Evolutionary conservation across 345 rosid species (phyloP).

Genomic region (Xanthoceras sorbifolium): DNA sequence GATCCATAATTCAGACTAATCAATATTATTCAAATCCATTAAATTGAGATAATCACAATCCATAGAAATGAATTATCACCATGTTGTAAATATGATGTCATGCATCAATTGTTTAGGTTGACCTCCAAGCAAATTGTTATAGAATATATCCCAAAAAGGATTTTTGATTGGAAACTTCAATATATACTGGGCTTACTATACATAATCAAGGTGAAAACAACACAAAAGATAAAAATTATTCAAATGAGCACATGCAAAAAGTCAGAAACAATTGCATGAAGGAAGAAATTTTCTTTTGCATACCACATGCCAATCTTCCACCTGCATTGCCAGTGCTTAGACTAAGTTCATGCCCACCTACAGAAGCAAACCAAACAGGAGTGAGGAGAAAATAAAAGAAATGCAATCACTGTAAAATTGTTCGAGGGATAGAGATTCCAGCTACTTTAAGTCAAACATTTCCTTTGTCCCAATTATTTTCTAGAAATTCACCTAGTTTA

Average conservation of each 20-base stretch:
- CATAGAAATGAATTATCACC: neutral
- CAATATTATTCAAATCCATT: neutral
- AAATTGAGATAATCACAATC: neutral
- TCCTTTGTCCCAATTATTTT: neutral
- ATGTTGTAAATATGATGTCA: neutral
- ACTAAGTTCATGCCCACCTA: slow-evolving; percentile 98
- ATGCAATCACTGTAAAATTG: neutral
- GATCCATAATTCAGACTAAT: neutral
- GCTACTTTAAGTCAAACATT: neutral
- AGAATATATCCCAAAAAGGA: neutral
- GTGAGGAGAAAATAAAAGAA: slow-evolving; percentile 14
- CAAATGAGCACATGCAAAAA: neutral
- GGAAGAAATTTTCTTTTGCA: slow-evolving; percentile 15
- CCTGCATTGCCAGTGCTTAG: slow-evolving; percentile 96
- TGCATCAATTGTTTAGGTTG: neutral
- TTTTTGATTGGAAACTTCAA: neutral
- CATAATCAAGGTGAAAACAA: slow-evolving; percentile 2
- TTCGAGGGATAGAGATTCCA: neutral
- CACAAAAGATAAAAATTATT: neutral
- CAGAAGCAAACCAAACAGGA: slow-evolving; percentile 30
- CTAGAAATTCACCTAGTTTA: neutral
- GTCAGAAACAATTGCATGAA: neutral
- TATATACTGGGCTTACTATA: neutral
- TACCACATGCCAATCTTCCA: slow-evolving; percentile 99
- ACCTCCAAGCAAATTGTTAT: neutral